Conservation (phyloP, 1,139 yeast genomes). For the Groenewaldozyma sp. region DNA sequence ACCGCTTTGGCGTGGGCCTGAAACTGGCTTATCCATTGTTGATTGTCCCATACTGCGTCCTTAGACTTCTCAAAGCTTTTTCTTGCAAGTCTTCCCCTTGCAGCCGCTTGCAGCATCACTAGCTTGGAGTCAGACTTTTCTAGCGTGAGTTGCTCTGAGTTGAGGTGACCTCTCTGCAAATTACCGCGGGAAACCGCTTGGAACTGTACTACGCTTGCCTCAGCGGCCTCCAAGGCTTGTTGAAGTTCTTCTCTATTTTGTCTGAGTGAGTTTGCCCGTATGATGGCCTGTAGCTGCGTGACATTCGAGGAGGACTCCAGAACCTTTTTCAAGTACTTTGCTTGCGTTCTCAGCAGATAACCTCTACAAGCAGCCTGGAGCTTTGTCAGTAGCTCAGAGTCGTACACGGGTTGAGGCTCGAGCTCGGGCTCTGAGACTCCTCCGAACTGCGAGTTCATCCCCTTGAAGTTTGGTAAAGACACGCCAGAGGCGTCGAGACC, state of each 20-base stretch:
- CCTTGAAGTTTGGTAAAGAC: slow-evolving; percentile 34
- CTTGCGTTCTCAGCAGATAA: slow-evolving; percentile 4
- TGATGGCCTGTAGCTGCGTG: slow-evolving; percentile 34
- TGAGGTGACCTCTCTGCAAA: slow-evolving; percentile 20
- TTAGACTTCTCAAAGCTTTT: slow-evolving; percentile 1
- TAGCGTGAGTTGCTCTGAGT: slow-evolving; percentile 1
- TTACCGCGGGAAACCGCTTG: slow-evolving; percentile 47
- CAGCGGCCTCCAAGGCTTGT: neutral
- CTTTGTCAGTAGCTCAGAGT: slow-evolving; percentile 19
- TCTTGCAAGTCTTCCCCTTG: slow-evolving; percentile 9
- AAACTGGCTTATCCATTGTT: slow-evolving; percentile 31
- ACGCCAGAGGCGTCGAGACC: slow-evolving; percentile 44
- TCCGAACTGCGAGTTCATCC: slow-evolving; percentile 31
- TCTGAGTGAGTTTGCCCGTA: slow-evolving; percentile 46
- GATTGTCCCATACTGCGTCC: slow-evolving; percentile 39
- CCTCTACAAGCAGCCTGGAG: slow-evolving; percentile 33
- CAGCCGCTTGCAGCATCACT: slow-evolving; percentile 8
- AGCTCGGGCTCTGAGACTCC: slow-evolving; percentile 18
- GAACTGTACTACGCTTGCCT: slow-evolving; percentile 25
- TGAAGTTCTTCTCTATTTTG: slow-evolving; percentile 29
- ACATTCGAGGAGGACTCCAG: slow-evolving; percentile 16
- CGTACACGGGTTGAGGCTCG: slow-evolving; percentile 26
- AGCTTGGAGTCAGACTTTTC: slow-evolving; percentile 3
- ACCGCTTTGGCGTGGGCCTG: slow-evolving; percentile 43
- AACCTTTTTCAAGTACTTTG: slow-evolving; percentile 6